Percentiles rank a stretch among this genome's conserved stretches.
Evolutionary conservation across 2,329 filamentous ascomycete species (phyloP).

Genomic region (Rachicladosporium sp.): DNA sequence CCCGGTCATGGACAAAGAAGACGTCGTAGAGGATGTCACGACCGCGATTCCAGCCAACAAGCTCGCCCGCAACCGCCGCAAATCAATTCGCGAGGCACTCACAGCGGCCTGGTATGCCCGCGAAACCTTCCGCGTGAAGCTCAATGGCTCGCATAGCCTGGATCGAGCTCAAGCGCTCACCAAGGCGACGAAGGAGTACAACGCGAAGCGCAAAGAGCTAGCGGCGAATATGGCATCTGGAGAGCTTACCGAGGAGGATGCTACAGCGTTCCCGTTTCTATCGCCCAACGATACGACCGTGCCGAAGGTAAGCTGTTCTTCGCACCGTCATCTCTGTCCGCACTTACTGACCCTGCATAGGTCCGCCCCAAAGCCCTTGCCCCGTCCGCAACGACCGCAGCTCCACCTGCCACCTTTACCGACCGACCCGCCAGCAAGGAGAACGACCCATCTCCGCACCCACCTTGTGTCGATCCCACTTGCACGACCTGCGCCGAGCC

Average conservation of each 20-base stretch:
- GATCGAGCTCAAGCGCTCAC: conserved; percentile 5
- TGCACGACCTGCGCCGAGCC: background rate
- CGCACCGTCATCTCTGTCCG: no score
- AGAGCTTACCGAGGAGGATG: conserved; percentile 13
- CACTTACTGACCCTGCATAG: conserved; percentile 4
- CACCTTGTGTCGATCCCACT: background rate
- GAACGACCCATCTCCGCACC: background rate
- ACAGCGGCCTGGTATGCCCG: conserved; percentile 11
- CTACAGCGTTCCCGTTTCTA: conserved; percentile 9
- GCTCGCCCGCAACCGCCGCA: background rate
- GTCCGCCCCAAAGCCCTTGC: background rate
- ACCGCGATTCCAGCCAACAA: background rate
- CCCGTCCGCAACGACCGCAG: background rate
- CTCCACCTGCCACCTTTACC: background rate
- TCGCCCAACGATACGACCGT: conserved; percentile 1
- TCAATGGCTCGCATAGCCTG: conserved; percentile 7
- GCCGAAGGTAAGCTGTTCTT: conserved; percentile 1
- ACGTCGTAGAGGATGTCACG: no score
- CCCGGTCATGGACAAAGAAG: no score
- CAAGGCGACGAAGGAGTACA: conserved; percentile 7
- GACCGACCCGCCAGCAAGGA: background rate
- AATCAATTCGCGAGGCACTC: conserved; percentile 9
- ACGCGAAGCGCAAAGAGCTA: conserved; percentile 8
- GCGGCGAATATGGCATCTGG: conserved; percentile 8
- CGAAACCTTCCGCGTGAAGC: conserved; percentile 7